A percentile compares a stretch with the other conserved stretches of the same genome.
Evolutionary conservation across 2,329 filamentous ascomycete species (phyloP).

Genomic region (Dactylellina parvicollis): DNA sequence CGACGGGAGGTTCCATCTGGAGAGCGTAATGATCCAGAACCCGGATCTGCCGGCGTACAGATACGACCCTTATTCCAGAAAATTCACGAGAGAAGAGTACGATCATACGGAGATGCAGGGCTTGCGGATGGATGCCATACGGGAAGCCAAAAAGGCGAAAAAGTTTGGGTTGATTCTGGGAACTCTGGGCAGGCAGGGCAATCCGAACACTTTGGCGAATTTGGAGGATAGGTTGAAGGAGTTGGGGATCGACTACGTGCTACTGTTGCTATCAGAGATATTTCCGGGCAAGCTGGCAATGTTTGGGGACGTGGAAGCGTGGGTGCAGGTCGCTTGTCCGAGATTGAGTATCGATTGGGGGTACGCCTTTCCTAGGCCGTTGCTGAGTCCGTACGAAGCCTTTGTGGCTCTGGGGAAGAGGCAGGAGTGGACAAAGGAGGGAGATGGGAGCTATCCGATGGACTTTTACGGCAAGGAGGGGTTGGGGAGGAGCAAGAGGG

Average conservation of each 20-base stretch:
- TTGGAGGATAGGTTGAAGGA: constrained; percentile 81
- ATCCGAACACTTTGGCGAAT: constrained; percentile 87
- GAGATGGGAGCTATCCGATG: constrained; percentile 84
- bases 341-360: constrained; percentile 98
- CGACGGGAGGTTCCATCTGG: constrained; percentile 93
- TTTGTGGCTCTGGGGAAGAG: constrained; percentile 84
- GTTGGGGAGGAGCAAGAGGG: constrained; percentile 77
- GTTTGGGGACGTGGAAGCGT: constrained; percentile 94
- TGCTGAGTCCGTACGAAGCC: constrained; percentile 94
- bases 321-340: constrained; percentile 99
- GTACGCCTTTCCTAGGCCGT: constrained; percentile 87
- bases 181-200: constrained; percentile 90
- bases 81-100: constrained; percentile 89
- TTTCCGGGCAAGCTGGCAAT: constrained; percentile 94
- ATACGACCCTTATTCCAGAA: constrained; percentile 95
- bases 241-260: constrained; percentile 80
- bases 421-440: constrained; percentile 73
- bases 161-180: constrained; percentile 97
- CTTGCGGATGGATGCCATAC: constrained; percentile 79
- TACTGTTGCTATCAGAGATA: constrained; percentile 90
- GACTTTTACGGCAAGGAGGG: constrained; percentile 96
- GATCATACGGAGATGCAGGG: constrained; percentile 90
- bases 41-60: constrained; percentile 88
- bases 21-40: constrained; percentile 99
- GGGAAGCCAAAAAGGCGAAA: constrained; percentile 76